Conservation (phyloP, 176 grass and related monocot species). For the Oryza glumipatula region DNA sequence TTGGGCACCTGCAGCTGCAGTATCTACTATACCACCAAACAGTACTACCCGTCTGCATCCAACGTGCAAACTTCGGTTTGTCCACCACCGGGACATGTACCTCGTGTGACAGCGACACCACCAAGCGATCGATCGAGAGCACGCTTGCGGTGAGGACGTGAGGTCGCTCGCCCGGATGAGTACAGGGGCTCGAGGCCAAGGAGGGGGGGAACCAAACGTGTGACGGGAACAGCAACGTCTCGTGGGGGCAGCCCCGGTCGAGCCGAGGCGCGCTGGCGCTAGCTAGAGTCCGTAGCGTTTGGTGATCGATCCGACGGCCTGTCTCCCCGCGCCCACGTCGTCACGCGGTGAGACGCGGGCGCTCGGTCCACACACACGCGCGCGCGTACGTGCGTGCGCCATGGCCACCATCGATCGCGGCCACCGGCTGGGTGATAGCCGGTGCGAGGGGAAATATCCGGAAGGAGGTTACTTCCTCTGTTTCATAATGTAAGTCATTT, state of each 20-base stretch:
- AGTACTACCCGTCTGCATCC: conserved; percentile 22
- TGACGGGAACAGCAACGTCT: not conserved
- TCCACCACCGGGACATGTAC: conserved; percentile 35
- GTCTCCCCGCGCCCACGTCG: too few relatives aligned
- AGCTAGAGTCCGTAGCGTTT: not conserved
- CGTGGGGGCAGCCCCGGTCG: not conserved
- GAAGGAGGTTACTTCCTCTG: too few relatives aligned
- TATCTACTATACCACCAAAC: not conserved
- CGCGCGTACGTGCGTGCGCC: not conserved
- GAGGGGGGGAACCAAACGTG: not conserved
- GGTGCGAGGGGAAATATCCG: too few relatives aligned
- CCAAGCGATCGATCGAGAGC: not conserved
- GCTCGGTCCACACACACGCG: too few relatives aligned
- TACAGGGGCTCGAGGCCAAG: not conserved
- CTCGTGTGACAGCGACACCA: conserved; percentile 38
- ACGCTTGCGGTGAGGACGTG: not conserved
- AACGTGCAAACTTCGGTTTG: conserved; percentile 41
- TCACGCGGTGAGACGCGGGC: too few relatives aligned
- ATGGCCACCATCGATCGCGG: not conserved
- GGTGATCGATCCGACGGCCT: not conserved
- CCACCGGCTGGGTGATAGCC: too few relatives aligned
- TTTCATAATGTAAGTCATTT: too few relatives aligned
- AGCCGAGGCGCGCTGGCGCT: too few relatives aligned
- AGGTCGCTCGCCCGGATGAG: not conserved
- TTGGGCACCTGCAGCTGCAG: not conserved